These are phyloP conservation scores for Phytophthora citrophthora DNA, from an alignment of 352 stramenopile genomes.

Conservation along the genomic window DNA sequence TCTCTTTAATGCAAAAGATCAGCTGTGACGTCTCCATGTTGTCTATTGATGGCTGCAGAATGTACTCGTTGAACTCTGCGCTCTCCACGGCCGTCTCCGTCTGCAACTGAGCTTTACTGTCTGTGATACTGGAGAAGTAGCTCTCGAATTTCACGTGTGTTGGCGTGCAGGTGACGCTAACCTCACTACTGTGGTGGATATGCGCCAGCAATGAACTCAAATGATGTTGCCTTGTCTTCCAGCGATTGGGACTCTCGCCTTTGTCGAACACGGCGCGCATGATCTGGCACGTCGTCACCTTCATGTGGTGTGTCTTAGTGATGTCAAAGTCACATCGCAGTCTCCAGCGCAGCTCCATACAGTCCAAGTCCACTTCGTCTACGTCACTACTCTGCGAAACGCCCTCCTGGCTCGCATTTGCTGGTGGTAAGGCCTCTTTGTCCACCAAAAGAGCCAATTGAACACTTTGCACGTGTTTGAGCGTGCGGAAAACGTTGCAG, in stretches of 20 bases:
- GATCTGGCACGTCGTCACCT: slow-evolving; percentile 76
- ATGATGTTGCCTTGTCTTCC: slow-evolving; percentile 74
- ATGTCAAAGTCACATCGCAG: slow-evolving; percentile 86
- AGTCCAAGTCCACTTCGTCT: slow-evolving; percentile 68
- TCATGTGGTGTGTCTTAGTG: slow-evolving; percentile 88
- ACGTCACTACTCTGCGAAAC: slow-evolving; percentile 30
- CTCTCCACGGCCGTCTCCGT: slow-evolving; percentile 85
- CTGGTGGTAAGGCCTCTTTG: slow-evolving; percentile 32
- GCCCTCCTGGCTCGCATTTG: slow-evolving; percentile 32
- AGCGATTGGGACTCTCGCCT: slow-evolving; percentile 52
- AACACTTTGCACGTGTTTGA: slow-evolving; percentile 83
- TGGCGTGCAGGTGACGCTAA: slow-evolving; percentile 67
- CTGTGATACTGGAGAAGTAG: slow-evolving; percentile 64
- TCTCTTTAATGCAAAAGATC: slow-evolving; percentile 86
- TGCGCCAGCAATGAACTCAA: slow-evolving; percentile 76
- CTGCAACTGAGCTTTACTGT: slow-evolving; percentile 82
- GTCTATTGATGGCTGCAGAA: slow-evolving; percentile 44
- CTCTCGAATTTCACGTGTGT: slow-evolving; percentile 84
- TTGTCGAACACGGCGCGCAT: slow-evolving; percentile 85
- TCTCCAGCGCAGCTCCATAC: slow-evolving; percentile 68
- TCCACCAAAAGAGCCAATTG: slow-evolving; percentile 71
- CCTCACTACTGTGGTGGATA: slow-evolving; percentile 84
- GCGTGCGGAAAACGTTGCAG: slow-evolving; percentile 82
- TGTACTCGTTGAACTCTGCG: slow-evolving; percentile 78
- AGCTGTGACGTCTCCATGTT: slow-evolving; percentile 69